phyloP scores from a whole-genome alignment of 2,329 filamentous ascomycete species.

The Fusarium sp. region DNA sequence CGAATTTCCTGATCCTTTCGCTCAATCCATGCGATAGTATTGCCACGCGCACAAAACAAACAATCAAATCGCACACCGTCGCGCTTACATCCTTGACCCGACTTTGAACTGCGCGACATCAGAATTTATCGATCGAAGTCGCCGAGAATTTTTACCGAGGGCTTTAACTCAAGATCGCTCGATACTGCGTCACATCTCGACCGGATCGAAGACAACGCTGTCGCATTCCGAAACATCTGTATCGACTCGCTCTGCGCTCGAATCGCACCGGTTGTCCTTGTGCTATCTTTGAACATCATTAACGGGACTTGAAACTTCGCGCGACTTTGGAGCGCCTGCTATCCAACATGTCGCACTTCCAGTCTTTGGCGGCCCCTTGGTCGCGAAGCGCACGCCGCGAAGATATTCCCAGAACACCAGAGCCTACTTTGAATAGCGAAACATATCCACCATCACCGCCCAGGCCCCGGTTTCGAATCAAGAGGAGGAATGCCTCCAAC shows the following conservation, averaged over 20 bases:
- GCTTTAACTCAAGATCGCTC: conserved; percentile 10
- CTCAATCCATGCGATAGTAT: conserved; percentile 17
- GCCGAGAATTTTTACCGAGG: conserved; percentile 14
- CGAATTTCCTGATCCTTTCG: conserved; percentile 27
- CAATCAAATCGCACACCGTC: conserved; percentile 20
- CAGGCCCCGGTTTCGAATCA: conserved; percentile 65
- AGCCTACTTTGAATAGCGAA: conserved; percentile 56
- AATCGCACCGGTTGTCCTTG: conserved; percentile 13
- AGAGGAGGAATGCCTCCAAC: conserved; percentile 65
- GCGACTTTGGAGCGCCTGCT: conserved; percentile 24
- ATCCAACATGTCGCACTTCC: conserved; percentile 59
- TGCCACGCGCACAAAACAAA: conserved; percentile 22
- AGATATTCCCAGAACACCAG: conserved; percentile 62
- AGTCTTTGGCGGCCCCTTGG: conserved; percentile 58
- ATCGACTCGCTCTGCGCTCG: conserved; percentile 30
- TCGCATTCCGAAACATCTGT: conserved; percentile 41
- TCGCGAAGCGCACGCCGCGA: conserved; percentile 57
- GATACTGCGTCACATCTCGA: conserved; percentile 22
- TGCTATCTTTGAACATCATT: conserved; percentile 29
- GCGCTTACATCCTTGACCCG: conserved; percentile 1
- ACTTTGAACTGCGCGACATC: background rate
- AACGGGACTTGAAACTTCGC: conserved; percentile 13
- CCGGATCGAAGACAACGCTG: conserved; percentile 42
- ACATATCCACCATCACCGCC: conserved; percentile 61
- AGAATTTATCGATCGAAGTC: conserved; percentile 12